These are phyloP conservation scores for Lodderomyces elongisporus DNA, from an alignment of 1,139 yeast species.

Conservation along the genomic window DNA sequence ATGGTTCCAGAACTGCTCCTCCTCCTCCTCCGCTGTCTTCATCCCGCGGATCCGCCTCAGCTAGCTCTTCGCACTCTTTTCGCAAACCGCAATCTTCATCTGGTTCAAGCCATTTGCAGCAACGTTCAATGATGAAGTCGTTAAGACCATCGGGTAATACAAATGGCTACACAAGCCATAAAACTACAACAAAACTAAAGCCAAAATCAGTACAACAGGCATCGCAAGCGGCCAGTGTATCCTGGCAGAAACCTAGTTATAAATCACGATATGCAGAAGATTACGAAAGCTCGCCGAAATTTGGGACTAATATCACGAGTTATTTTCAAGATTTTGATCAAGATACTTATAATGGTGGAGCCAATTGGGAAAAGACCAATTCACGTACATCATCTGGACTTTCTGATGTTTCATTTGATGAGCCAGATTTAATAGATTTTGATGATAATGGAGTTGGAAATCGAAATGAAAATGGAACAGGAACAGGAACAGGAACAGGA, in stretches of 20 bases:
- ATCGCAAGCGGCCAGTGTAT: constrained; percentile 43
- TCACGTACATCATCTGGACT: constrained; percentile 14
- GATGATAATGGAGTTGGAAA: too few species aligned
- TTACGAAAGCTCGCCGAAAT: constrained; percentile 1
- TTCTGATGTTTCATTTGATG: constrained; percentile 10
- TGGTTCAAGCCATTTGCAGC: too few species aligned
- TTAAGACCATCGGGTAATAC: constrained; percentile 23
- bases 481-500: too few species aligned
- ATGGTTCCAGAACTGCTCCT: constrained; percentile 6
- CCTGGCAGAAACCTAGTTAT: constrained; percentile 32
- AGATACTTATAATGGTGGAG: constrained; percentile 15
- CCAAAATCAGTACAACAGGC: constrained; percentile 20
- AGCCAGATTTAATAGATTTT: constrained; percentile 32
- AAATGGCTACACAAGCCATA: constrained; percentile 7
- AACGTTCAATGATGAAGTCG: constrained; percentile 34
- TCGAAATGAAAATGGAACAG: too few species aligned
- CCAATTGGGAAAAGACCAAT: constrained; percentile 27
- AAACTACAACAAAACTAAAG: constrained; percentile 5
- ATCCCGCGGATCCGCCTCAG: too few species aligned
- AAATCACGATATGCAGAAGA: constrained; percentile 12
- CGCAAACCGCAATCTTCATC: too few species aligned
- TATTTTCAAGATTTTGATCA: constrained; percentile 46
- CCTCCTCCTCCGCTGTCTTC: constrained; percentile 16
- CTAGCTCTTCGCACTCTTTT: too few species aligned
- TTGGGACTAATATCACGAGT: constrained; percentile 3